Evolutionary conservation across 2,329 filamentous ascomycete species (phyloP).

Genomic region (Penicillium crustosum): DNA sequence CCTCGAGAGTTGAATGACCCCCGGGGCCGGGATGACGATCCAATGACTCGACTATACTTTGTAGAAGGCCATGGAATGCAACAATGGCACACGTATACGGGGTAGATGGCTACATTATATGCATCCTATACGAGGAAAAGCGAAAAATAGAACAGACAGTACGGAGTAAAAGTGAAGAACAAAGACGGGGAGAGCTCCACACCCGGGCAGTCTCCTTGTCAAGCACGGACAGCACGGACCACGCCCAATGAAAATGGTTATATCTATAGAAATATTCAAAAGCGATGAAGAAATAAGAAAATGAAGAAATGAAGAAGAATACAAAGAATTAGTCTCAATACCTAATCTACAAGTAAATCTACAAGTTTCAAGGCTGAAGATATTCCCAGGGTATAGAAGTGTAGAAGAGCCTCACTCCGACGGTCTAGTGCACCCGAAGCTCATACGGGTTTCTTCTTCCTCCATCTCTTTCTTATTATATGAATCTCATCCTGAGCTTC

Average conservation of each 20-base stretch:
- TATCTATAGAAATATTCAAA: background rate
- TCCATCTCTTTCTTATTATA: background rate
- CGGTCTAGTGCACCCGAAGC: background rate
- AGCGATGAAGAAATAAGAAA: background rate
- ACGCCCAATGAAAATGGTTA: background rate
- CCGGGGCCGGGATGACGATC: background rate
- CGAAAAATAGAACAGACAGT: background rate
- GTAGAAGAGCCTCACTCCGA: slow-evolving; percentile 3
- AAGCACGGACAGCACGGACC: slow-evolving; percentile 25
- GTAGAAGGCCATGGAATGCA: background rate
- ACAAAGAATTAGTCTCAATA: background rate
- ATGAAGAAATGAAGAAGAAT: background rate
- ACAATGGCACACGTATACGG: background rate
- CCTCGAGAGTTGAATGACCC: background rate
- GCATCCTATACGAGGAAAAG: background rate
- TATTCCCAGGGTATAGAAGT: background rate
- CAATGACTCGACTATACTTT: background rate
- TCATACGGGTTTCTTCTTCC: background rate
- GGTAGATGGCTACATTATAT: background rate
- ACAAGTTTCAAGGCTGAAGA: background rate
- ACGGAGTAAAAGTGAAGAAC: background rate
- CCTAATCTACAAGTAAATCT: background rate
- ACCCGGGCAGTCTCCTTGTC: slow-evolving; percentile 4
- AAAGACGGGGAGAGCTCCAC: slow-evolving; percentile 11
- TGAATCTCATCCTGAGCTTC: background rate